phyloP scores from a whole-genome alignment of 2,329 filamentous ascomycete species.

The Knufia fluminis region DNA sequence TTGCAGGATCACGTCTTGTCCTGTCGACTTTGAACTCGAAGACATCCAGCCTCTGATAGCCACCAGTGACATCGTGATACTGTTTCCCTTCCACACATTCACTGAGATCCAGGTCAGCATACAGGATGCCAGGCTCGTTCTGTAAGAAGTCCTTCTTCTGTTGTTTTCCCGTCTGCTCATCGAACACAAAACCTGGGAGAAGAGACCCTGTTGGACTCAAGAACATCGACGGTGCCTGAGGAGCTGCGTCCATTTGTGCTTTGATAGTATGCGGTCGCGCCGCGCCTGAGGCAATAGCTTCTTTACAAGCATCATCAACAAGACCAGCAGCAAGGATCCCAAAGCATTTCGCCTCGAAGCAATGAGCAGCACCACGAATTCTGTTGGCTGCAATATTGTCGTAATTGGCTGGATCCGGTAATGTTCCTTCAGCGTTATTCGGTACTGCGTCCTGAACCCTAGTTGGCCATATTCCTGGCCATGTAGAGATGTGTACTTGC shows the following conservation, averaged over 20 bases:
- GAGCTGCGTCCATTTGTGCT: conserved; percentile 30
- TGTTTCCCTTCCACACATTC: conserved; percentile 48
- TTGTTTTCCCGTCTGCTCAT: conserved; percentile 14
- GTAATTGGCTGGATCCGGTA: conserved; percentile 32
- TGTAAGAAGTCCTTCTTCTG: conserved; percentile 33
- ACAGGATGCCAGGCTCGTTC: conserved; percentile 41
- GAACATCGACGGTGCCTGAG: conserved; percentile 42
- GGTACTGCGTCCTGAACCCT: conserved; percentile 17
- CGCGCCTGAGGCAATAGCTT: conserved; percentile 27
- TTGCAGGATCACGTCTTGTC: conserved; percentile 29
- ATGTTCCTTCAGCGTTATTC: conserved; percentile 21
- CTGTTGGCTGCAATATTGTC: conserved; percentile 47
- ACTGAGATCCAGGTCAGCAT: conserved; percentile 43
- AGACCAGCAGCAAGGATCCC: conserved; percentile 42
- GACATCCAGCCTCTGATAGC: conserved; percentile 47
- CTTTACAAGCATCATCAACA: conserved; percentile 34
- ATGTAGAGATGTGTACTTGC: conserved; percentile 47
- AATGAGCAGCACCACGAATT: conserved; percentile 46
- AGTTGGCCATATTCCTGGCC: conserved; percentile 49
- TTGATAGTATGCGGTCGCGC: conserved; percentile 17
- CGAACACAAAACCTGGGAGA: conserved; percentile 31
- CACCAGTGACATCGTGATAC: conserved; percentile 48
- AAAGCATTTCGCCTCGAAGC: conserved; percentile 51
- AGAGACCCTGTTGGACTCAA: conserved; percentile 42
- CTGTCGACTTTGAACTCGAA: conserved; percentile 44